Conservation (phyloP, 1,139 yeast genomes). For the Magnusiomyces paraingens region DNA sequence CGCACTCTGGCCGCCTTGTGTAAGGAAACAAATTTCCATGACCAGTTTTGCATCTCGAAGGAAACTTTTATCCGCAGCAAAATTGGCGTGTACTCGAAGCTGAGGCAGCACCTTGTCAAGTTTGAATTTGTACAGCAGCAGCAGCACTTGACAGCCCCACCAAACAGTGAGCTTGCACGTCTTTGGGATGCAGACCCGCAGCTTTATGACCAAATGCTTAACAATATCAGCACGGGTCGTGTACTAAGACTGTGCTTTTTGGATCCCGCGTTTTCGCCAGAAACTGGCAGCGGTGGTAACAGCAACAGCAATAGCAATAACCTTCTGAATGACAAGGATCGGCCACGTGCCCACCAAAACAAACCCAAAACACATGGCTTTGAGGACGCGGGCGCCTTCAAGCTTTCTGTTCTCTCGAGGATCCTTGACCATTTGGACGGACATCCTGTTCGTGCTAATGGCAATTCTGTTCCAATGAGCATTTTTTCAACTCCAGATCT, state of each 20-base stretch:
- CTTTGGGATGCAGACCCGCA: background rate
- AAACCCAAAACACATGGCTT: too few relatives aligned
- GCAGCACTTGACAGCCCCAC: background rate
- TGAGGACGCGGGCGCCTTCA: too few relatives aligned
- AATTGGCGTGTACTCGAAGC: background rate
- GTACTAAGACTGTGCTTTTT: constrained; percentile 2
- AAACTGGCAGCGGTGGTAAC: constrained; percentile 10
- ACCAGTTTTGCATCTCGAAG: background rate
- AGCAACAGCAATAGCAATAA: constrained; percentile 9
- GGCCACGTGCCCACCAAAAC: too few relatives aligned
- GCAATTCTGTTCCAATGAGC: background rate
- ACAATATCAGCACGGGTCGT: background rate
- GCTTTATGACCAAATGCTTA: background rate
- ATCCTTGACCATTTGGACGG: background rate
- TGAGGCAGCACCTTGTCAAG: background rate
- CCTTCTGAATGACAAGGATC: background rate
- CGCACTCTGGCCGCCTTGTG: background rate
- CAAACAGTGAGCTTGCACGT: too few relatives aligned
- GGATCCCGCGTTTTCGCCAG: too few relatives aligned
- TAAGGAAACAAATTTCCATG: background rate
- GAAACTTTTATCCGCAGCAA: background rate
- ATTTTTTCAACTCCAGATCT: background rate
- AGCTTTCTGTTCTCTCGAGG: too few relatives aligned
- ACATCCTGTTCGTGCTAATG: background rate
- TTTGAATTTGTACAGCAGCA: constrained; percentile 5